Base-by-base conservation (phyloP, 768 basidiomycete genomes). In the Suillus tomentosus region DNA sequence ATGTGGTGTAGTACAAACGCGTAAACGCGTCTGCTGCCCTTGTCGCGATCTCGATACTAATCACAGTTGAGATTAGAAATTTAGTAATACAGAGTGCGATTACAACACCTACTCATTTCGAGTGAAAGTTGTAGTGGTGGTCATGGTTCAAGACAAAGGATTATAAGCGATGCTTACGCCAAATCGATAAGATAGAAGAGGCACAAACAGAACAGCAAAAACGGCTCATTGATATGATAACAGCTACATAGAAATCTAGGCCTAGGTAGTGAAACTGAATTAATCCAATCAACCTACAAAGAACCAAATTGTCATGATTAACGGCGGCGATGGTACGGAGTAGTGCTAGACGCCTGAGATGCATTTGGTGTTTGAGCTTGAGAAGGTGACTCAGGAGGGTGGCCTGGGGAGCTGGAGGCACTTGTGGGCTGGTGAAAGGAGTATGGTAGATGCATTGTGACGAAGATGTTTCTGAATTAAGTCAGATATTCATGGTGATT, bases 11-110 rank as follows among this genome's bases (percentile, higher is more conserved):
- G 74, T 91, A 95, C 39, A 94, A 82, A 64, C 89, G 87, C 54
- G 89, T 89, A 74, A 95, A 95, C 68, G 87, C 83, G 70, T 93
- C 90, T 50, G 93, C 92, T 17, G 92, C 92, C 53, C 91, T 82
- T 22, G 90, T 91, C 47, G 91, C 90, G 67, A 94, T 91, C 76
- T 93, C 91, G 73, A 94, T 89, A 70, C 92, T 95, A 74, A 66
- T n/a, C 31, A n/a, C 13, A 13, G 40, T 61, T 5, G 27, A 61
- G 19, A n/a, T 40, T 9, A 40, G 58, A 31, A 37, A 24, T 22
- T 6, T 17, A 10, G 5, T n/a, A 8, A 54, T n/a, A 36, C 34
- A 36, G 2, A n/a, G 19, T n/a, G 17, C 19, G 11, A 54, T 54
- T 5, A 54, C n/a, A 57, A 63, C 64, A 83, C 85, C 71, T 71